phyloP scores from a whole-genome alignment of 2,329 filamentous ascomycete genomes.

The Trichophyton benhamiae region DNA sequence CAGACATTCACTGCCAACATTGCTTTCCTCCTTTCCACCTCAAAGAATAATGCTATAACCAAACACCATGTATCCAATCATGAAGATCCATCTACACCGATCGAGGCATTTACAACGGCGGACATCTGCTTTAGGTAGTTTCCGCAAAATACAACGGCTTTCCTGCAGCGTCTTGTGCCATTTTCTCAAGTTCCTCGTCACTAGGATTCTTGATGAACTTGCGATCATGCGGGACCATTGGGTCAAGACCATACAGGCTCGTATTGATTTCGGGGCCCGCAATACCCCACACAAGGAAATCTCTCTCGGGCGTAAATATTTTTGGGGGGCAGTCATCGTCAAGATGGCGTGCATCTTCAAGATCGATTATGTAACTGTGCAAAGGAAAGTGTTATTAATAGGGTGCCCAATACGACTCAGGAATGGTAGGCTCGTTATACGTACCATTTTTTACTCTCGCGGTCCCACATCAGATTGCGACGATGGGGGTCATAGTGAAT shows the following conservation, averaged over 20 bases:
- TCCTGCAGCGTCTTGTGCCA: slow-evolving; percentile 10
- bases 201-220: slow-evolving; percentile 8
- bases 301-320: slow-evolving; percentile 6
- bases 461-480: slow-evolving; percentile 13
- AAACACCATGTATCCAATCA: too few species aligned
- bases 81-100: too few species aligned
- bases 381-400: not conserved
- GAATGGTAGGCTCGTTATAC: not conserved
- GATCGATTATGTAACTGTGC: slow-evolving; percentile 13
- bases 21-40: too few species aligned
- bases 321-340: not conserved
- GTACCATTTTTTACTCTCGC: slow-evolving; percentile 13
- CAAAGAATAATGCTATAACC: too few species aligned
- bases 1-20: too few species aligned
- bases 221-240: slow-evolving; percentile 12
- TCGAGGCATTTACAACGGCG: too few species aligned
- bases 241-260: slow-evolving; percentile 10
- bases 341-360: slow-evolving; percentile 11
- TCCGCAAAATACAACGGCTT: not conserved
- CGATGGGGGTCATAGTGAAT: slow-evolving; percentile 19
- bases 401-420: not conserved
- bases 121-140: not conserved
- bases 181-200: slow-evolving; percentile 10
- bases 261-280: slow-evolving; percentile 8
- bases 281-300: slow-evolving; percentile 9